A percentile compares a stretch with the other conserved stretches of the same genome.
Evolutionary conservation across 306 rosid genomes (phyloP).

Genomic region (Quercus dentata): DNA sequence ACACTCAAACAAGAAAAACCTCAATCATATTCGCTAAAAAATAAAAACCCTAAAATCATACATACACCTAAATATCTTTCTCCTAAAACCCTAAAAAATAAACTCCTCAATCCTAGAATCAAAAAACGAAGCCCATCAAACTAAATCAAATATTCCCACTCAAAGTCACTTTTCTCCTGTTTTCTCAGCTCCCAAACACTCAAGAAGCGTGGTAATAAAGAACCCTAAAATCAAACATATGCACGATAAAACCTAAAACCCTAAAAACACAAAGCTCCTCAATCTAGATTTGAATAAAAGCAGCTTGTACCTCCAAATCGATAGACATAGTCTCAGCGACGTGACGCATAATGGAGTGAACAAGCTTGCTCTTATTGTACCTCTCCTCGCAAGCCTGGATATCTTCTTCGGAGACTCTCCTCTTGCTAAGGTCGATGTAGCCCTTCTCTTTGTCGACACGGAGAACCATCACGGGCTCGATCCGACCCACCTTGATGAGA

Average conservation of each 20-base stretch:
- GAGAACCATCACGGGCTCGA: slow-evolving; percentile 95
- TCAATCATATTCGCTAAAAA: too few species aligned
- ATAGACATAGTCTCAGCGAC: slow-evolving; percentile 75
- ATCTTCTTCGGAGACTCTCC: slow-evolving; percentile 94
- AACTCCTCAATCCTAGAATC: too few species aligned
- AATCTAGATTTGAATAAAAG: background rate
- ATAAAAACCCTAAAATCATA: too few species aligned
- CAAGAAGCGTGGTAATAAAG: too few species aligned
- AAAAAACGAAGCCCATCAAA: too few species aligned
- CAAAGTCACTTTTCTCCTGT: too few species aligned
- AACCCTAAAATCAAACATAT: too few species aligned
- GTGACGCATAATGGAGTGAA: slow-evolving; percentile 95
- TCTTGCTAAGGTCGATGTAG: slow-evolving; percentile 89
- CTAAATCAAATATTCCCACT: background rate
- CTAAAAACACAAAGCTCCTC: background rate
- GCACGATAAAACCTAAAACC: too few species aligned
- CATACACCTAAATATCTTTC: too few species aligned
- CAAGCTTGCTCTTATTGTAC: slow-evolving; percentile 96
- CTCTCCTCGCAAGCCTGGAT: slow-evolving; percentile 86
- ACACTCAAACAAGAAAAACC: too few species aligned
- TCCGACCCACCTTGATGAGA: slow-evolving; percentile 85
- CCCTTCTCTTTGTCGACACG: slow-evolving; percentile 96
- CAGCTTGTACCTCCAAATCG: slow-evolving; percentile 69
- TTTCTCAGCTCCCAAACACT: too few species aligned
- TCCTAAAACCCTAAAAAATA: too few species aligned